Evolutionary conservation across 495 filamentous ascomycete genomes (phyloP), one percentile per base, ranked within the genome.

Genomic region (Saxophila tyrrhenica): DNA sequence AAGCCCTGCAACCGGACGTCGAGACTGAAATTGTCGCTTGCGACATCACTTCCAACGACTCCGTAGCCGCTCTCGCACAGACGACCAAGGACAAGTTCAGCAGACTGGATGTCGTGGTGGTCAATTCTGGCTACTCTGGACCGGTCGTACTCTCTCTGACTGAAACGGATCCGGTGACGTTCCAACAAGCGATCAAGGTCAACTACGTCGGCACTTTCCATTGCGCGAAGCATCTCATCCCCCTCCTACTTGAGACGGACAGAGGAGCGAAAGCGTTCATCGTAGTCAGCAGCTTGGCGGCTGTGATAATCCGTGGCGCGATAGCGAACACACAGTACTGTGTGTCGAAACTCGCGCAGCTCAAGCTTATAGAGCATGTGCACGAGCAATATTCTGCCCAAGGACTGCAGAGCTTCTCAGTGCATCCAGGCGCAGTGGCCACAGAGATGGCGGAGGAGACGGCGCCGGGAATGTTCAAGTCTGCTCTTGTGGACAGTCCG

Each of bases 311-410:
- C 10, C 46, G 52, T n/a, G 64, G 64, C 1, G 56, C 62, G 15
- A 65, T 64, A 19, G 60, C 67, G n/a, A 67, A 67, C 44, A 53
- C 64, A 38, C 51, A 53, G 20, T 72, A 72, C 41, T 67, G 63
- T 48, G 60, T 68, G 17, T 66, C 61, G 23, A 66, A 64, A 44
- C 52, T 51, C 39, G 64, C 61, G 23, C 64, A 66, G 50, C 50
- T 50, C 1, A 43, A 56, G 19, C 47, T 64, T 8, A 45, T 66
- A 10, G 64, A 66, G 49, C 48, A 57, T 41, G n/a, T 64, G 7
- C 29, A 39, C 24, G 62, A 64, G 39, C 59, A 66, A 48, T 64
- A 55, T 48, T 51, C 35, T 8, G 23, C 25, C 0, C 55, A 64
- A 7, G 59, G 59, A 10, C 16, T 66, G 8, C 25, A 48, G 29